Base-by-base conservation (phyloP, 2,329 filamentous ascomycete genomes). In the Alternaria sp. region DNA sequence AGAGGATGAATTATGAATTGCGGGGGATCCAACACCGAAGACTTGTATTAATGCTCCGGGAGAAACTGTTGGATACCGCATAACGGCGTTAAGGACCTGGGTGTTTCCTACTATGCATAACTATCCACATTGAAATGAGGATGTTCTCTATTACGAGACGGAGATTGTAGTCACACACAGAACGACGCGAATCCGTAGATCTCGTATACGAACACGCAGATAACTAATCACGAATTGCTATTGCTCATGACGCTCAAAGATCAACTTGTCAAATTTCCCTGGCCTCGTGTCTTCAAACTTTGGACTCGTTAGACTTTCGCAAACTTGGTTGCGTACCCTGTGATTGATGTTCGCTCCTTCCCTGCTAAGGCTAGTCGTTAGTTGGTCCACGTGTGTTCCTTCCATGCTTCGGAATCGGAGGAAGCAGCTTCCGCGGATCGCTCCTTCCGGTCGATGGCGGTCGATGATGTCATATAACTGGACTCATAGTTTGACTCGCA, bases 1-100 rank as follows among this genome's bases (percentile, higher is more conserved):
- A 54, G 54, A 26, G 13, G 21, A 43, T 32, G 51, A 47, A 17
- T 53, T 56, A 60, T 44, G 64, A 49, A 26, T 54, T 45, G 30
- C 53, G 30, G n/a, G 62, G 9, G 25, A 30, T 40, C 43, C 28
- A 54, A 36, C n/a, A 52, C 30, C 36, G 12, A 28, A 30, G 53
- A 32, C 45, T 7, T 36, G n/a, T 44, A 17, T 23, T 3, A 23
- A 15, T 36, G 49, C 49, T 52, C 13, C 19, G 26, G 49, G 17
- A 52, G 21, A 25, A 9, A 44, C 3, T 28, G 19, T 54, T 59
- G 57, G 49, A 54, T 46, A 47, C 40, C 26, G 21, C 26, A 49
- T 19, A 13, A 36, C 23, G 57, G 57, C 50, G 57, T 59, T 49
- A 11, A 25, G 28, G 19, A 52, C 19, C 40, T 25, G 49, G 28